Conservation (phyloP, 1,284 basidiomycete genomes). For the Xanthoconium separans region DNA sequence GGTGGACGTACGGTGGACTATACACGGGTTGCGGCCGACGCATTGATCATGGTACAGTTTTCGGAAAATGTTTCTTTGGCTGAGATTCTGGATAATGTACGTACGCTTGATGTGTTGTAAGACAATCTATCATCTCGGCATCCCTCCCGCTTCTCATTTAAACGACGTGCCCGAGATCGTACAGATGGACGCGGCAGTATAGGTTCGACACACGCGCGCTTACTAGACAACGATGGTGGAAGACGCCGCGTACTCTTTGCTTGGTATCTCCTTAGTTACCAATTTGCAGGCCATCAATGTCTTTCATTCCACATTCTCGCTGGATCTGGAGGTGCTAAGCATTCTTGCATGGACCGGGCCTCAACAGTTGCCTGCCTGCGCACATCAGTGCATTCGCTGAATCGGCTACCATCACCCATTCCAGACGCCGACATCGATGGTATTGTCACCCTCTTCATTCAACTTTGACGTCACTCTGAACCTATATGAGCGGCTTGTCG, state of each 20-base stretch:
- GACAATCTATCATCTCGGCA: rapidly evolving
- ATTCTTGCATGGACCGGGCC: neutral
- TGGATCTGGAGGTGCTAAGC: neutral
- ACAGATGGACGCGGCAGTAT: too few relatives aligned
- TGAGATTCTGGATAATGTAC: neutral
- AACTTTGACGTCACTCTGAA: neutral
- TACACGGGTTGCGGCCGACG: neutral
- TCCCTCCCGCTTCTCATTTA: too few relatives aligned
- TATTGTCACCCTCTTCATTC: neutral
- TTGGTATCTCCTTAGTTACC: neutral
- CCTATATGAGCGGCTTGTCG: neutral
- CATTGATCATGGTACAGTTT: neutral
- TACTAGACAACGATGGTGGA: too few relatives aligned
- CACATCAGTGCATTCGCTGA: neutral
- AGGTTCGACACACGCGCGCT: too few relatives aligned
- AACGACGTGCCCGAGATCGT: too few relatives aligned
- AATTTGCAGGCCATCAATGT: neutral
- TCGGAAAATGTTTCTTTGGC: neutral
- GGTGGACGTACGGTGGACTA: neutral
- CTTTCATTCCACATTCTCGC: neutral
- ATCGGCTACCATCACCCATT: neutral
- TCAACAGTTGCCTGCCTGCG: neutral
- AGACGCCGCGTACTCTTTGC: too few relatives aligned
- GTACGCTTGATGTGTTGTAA: neutral
- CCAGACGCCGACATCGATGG: neutral